Evolutionary conservation across 352 stramenopile genomes (phyloP).

Genomic region (Phytophthora pluvialis): DNA sequence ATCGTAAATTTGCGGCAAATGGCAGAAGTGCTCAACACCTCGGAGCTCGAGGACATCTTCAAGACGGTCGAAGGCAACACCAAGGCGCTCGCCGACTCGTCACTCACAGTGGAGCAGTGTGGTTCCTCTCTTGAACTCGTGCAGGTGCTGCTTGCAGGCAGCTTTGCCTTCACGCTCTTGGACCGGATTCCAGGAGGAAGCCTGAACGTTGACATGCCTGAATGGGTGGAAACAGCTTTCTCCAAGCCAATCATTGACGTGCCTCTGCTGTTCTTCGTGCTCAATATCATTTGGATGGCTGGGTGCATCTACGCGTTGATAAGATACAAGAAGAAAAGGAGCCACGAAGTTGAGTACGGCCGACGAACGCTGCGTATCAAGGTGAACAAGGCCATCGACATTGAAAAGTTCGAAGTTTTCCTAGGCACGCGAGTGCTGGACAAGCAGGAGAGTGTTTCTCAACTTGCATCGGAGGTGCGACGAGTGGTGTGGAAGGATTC

Average conservation of each 20-base stretch:
- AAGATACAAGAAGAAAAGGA: constrained; percentile 58
- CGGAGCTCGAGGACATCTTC: constrained; percentile 91
- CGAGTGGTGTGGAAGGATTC: constrained; percentile 60
- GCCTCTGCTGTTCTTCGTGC: constrained; percentile 81
- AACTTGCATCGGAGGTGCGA: constrained; percentile 56
- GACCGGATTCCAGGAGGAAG: constrained; percentile 92
- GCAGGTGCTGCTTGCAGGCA: constrained; percentile 90
- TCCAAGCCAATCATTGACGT: constrained; percentile 56
- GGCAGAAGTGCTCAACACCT: constrained; percentile 90
- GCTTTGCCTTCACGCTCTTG: constrained; percentile 92
- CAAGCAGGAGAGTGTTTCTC: constrained; percentile 63
- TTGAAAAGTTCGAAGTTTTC: constrained; percentile 53
- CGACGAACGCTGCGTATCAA: constrained; percentile 86
- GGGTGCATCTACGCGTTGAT: constrained; percentile 65
- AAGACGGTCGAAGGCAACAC: constrained; percentile 90
- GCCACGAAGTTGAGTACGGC: constrained; percentile 76
- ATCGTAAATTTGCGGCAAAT: too few species aligned
- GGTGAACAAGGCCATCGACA: constrained; percentile 57
- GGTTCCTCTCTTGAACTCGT: constrained; percentile 86
- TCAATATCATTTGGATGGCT: constrained; percentile 91
- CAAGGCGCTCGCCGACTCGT: constrained; percentile 85
- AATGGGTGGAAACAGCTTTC: constrained; percentile 66
- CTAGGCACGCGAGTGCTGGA: constrained; percentile 43
- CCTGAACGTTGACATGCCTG: constrained; percentile 89
- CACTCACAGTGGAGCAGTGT: constrained; percentile 66